These are phyloP conservation scores for Naegleria gruberi DNA, from an alignment of 208 protist genomes.

Conservation along the genomic window DNA sequence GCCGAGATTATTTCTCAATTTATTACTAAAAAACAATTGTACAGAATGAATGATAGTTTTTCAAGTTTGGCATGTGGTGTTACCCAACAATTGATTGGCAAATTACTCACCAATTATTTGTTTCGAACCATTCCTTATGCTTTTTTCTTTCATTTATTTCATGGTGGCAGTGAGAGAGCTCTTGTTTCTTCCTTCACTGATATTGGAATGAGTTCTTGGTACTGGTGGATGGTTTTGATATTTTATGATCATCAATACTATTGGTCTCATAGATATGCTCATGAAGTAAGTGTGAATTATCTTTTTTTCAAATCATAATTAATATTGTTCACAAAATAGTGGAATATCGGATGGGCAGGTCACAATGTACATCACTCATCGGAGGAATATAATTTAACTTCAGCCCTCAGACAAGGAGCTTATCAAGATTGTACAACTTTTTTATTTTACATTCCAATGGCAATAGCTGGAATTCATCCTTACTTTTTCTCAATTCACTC, in stretches of 20 bases:
- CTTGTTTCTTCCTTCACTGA: not conserved
- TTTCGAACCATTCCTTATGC: not conserved
- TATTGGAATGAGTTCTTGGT: not conserved
- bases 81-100: not conserved
- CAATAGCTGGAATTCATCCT: not conserved
- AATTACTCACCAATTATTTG: not conserved
- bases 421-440: not conserved
- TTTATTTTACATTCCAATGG: not conserved
- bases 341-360: not conserved
- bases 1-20: not conserved
- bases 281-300: not conserved
- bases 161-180: not conserved
- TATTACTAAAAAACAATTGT: not conserved
- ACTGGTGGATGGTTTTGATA: not conserved
- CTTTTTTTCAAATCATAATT: not conserved
- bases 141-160: not conserved
- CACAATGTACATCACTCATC: not conserved
- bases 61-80: not conserved
- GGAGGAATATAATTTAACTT: not conserved
- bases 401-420: not conserved
- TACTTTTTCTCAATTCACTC: not conserved
- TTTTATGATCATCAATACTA: slow-evolving; percentile 8
- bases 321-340: not conserved
- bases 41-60: not conserved
- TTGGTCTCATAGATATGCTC: not conserved